phyloP scores from a whole-genome alignment of 2,329 filamentous ascomycete species.

The Didymella exigua region DNA sequence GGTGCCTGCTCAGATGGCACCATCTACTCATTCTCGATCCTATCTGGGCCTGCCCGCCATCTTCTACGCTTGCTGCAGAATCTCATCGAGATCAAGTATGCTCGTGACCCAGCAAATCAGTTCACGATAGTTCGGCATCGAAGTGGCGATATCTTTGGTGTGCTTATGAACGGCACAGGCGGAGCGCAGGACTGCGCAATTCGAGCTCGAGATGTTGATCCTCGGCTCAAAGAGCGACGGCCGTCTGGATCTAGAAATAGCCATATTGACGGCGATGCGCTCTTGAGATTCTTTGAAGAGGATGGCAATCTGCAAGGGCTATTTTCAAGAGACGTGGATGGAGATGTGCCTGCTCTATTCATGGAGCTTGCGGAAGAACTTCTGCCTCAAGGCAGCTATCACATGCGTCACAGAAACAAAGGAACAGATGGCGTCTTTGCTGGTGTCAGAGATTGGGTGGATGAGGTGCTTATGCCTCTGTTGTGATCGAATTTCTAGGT shows the following conservation, averaged over 20 bases:
- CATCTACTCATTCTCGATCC: slow-evolving; percentile 65
- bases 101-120: slow-evolving; percentile 19
- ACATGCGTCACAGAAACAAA: slow-evolving; percentile 17
- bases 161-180: slow-evolving; percentile 32
- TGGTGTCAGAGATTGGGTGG: slow-evolving; percentile 26
- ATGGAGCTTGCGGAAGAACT: slow-evolving; percentile 31
- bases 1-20: slow-evolving; percentile 59
- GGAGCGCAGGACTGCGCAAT: slow-evolving; percentile 28
- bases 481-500: too few species aligned
- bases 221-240: slow-evolving; percentile 25
- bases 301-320: slow-evolving; percentile 26
- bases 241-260: slow-evolving; percentile 30
- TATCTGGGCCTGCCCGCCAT: slow-evolving; percentile 67
- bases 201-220: slow-evolving; percentile 33
- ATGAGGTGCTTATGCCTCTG: slow-evolving; percentile 31
- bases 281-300: slow-evolving; percentile 41
- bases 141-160: slow-evolving; percentile 27
- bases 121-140: slow-evolving; percentile 20
- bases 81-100: slow-evolving; percentile 49
- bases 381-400: slow-evolving; percentile 14
- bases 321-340: slow-evolving; percentile 22
- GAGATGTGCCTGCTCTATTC: slow-evolving; percentile 30
- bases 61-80: slow-evolving; percentile 77
- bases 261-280: slow-evolving; percentile 52
- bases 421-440: slow-evolving; percentile 9